Percentiles rank a stretch among this genome's conserved stretches.
These are phyloP conservation scores for Citrullus amarus DNA, from an alignment of 306 rosid species.

Conservation along the genomic window DNA sequence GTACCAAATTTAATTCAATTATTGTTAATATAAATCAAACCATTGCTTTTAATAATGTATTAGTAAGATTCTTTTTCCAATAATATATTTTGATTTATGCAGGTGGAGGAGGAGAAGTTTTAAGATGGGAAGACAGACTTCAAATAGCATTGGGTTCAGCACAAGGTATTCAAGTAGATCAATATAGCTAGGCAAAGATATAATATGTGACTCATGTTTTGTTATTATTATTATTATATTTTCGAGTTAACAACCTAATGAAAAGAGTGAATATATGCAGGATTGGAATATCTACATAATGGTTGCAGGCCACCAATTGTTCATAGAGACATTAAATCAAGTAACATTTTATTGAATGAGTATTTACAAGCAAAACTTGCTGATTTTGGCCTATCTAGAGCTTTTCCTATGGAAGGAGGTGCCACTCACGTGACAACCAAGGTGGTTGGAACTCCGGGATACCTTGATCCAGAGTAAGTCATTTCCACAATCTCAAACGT, in stretches of 20 bases:
- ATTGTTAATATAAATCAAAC: too few relatives aligned
- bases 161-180: neutral
- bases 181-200: too few relatives aligned
- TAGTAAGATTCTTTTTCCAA: too few relatives aligned
- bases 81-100: neutral
- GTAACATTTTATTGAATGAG: neutral
- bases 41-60: too few relatives aligned
- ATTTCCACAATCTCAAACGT: too few relatives aligned
- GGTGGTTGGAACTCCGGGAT: conserved; percentile 5
- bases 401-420: neutral
- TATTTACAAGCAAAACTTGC: neutral
- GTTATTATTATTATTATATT: too few relatives aligned
- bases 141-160: conserved; percentile 4
- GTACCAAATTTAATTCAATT: neutral
- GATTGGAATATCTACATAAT: conserved; percentile 1
- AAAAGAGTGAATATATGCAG: neutral
- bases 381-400: conserved; percentile 4
- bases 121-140: conserved; percentile 3
- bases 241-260: neutral
- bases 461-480: conserved; percentile 3
- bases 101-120: neutral
- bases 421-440: neutral
- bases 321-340: conserved; percentile 1
- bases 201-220: too few relatives aligned
- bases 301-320: conserved; percentile 6